A percentile compares a stretch with the other conserved stretches of the same genome.
Evolutionary conservation across 441 rosid genomes (phyloP).

Genomic region (Viola pubescens): DNA sequence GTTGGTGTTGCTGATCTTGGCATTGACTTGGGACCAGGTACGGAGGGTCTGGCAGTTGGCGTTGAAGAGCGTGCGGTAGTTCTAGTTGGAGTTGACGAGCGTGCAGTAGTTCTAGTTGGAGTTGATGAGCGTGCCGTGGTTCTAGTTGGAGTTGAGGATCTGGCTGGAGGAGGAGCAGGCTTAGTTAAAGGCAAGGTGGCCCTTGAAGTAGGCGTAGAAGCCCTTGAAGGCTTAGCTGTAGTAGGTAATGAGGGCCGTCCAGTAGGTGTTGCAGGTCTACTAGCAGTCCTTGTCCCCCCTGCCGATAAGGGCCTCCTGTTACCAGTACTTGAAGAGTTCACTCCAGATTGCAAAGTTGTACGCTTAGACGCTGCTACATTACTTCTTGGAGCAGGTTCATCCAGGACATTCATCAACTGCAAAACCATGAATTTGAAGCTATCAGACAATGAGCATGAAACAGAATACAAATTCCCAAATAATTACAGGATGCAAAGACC

Average conservation of each 20-base stretch:
- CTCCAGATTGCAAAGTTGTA: slow-evolving; percentile 17
- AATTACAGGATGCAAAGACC: neutral
- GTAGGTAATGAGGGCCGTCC: slow-evolving; percentile 34
- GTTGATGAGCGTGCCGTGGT: slow-evolving; percentile 42
- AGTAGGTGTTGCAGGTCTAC: slow-evolving; percentile 52
- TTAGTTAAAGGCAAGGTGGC: slow-evolving; percentile 37
- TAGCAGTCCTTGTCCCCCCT: slow-evolving; percentile 26
- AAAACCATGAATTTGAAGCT: slow-evolving; percentile 23
- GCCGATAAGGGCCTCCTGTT: slow-evolving; percentile 56
- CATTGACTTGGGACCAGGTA: slow-evolving; percentile 27
- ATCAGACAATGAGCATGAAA: slow-evolving; percentile 1
- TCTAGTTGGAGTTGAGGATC: slow-evolving; percentile 48
- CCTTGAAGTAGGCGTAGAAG: slow-evolving; percentile 55
- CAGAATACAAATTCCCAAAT: too few species aligned
- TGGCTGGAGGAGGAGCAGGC: slow-evolving; percentile 30
- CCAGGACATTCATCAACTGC: slow-evolving; percentile 59
- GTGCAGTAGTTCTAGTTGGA: slow-evolving; percentile 38
- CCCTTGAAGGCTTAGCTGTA: slow-evolving; percentile 38
- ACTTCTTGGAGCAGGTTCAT: slow-evolving; percentile 41
- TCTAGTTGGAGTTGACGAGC: slow-evolving; percentile 51
- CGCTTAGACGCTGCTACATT: slow-evolving; percentile 22
- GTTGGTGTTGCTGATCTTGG: slow-evolving; percentile 41
- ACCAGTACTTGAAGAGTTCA: slow-evolving; percentile 25
- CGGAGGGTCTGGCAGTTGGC: slow-evolving; percentile 41
- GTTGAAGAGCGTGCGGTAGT: slow-evolving; percentile 43